phyloP scores from a whole-genome alignment of 163 green algal species.

The Trebouxia gelatinosa region DNA sequence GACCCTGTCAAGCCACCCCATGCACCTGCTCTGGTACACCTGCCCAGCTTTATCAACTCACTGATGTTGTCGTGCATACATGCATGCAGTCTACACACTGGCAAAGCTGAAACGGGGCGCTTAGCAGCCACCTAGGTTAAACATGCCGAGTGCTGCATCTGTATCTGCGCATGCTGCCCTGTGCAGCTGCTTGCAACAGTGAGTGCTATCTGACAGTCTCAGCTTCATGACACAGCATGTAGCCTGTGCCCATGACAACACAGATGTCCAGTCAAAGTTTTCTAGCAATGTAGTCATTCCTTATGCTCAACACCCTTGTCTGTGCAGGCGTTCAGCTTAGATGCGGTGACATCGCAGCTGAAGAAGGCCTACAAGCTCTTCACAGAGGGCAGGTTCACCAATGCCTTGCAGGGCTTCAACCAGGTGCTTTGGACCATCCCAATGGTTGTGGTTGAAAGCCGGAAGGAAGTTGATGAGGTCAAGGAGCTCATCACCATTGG shows the following conservation, averaged over 20 bases:
- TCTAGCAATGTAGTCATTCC: not conserved
- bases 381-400: constrained; percentile 97
- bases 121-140: not conserved
- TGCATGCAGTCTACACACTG: not conserved
- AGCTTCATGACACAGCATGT: no score
- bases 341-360: constrained; percentile 79
- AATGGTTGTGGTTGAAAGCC: constrained; percentile 86
- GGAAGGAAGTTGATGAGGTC: constrained; percentile 94
- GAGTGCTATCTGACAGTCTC: not conserved
- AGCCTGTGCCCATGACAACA: not conserved
- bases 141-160: not conserved
- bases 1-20: constrained; percentile 59
- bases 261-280: not conserved
- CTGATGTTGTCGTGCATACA: not conserved
- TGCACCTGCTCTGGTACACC: constrained; percentile 62
- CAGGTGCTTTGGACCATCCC: constrained; percentile 87
- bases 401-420: constrained; percentile 86
- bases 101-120: not conserved
- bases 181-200: not conserved
- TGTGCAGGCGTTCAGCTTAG: constrained; percentile 70
- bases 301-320: not conserved
- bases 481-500: constrained; percentile 94
- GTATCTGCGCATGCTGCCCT: not conserved
- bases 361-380: constrained; percentile 89
- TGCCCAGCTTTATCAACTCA: not conserved